phyloP scores from a whole-genome alignment of 1,284 basidiomycete species.

The Cronartium ribicola region DNA sequence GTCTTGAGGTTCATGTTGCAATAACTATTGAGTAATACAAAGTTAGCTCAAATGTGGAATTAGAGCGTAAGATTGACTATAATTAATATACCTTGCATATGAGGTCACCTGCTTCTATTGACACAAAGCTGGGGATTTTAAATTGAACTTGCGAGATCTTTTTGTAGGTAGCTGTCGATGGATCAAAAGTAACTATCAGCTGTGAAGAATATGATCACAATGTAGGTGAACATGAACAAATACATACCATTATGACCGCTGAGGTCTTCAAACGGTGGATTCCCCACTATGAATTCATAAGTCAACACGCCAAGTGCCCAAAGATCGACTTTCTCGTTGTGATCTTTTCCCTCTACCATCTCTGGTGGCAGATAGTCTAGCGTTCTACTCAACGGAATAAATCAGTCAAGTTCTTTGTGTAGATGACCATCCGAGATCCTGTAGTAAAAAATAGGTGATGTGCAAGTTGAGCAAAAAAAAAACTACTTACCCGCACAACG shows the following conservation, averaged over 20 bases:
- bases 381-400: constrained; percentile 72
- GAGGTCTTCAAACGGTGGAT: constrained; percentile 89
- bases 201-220: constrained; percentile 14
- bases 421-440: too few relatives aligned
- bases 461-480: background rate
- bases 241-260: constrained; percentile 65
- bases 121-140: constrained; percentile 64
- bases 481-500: constrained; percentile 37
- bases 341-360: constrained; percentile 88
- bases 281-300: constrained; percentile 89
- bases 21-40: constrained; percentile 61
- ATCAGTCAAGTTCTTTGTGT: constrained; percentile 26
- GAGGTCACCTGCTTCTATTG: constrained; percentile 64
- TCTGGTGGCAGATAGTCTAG: constrained; percentile 96
- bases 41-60: background rate
- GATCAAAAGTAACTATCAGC: constrained; percentile 19
- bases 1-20: constrained; percentile 77
- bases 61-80: constrained; percentile 50
- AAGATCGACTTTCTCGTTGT: constrained; percentile 83
- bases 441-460: background rate
- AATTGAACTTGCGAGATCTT: constrained; percentile 79
- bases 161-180: constrained; percentile 68
- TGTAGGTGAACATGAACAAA: too few relatives aligned
- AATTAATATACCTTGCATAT: constrained; percentile 59
- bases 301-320: constrained; percentile 96